Evolutionary conservation across 2,329 filamentous ascomycete genomes (phyloP).

Genomic region (Fusarium begoniae): DNA sequence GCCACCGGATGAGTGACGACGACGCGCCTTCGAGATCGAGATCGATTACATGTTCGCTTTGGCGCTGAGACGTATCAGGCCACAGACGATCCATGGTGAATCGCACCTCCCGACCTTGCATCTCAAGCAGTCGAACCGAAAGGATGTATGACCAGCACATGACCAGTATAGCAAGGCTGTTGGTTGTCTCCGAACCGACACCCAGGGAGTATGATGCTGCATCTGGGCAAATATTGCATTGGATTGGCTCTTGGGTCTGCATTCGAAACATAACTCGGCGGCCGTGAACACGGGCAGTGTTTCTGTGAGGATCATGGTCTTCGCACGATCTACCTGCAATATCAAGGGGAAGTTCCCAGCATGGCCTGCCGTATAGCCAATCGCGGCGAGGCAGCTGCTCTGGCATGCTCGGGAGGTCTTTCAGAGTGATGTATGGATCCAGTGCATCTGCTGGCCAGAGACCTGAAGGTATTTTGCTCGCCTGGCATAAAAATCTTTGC

Average conservation of each 20-base stretch:
- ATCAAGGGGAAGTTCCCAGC: too few species aligned
- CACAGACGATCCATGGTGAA: neutral
- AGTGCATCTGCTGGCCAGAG: too few species aligned
- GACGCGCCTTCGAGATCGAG: neutral
- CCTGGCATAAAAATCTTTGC: too few species aligned
- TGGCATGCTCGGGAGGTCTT: too few species aligned
- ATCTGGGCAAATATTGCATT: neutral
- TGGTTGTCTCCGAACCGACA: neutral
- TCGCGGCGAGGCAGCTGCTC: too few species aligned
- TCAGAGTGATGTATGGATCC: too few species aligned
- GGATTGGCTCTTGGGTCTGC: neutral
- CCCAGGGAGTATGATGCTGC: neutral
- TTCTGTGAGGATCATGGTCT: too few species aligned
- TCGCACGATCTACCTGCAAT: too few species aligned
- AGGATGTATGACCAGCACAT: neutral
- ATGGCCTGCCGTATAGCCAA: too few species aligned
- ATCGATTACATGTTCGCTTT: neutral
- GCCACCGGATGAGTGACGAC: neutral
- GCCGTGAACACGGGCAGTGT: neutral
- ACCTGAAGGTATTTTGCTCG: too few species aligned
- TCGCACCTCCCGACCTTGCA: neutral
- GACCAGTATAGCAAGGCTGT: neutral
- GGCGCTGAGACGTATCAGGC: neutral
- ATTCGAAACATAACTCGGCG: neutral
- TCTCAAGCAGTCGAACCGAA: neutral